Evolutionary conservation across 495 filamentous ascomycete species (phyloP).

Genomic region (Xylaria sp.): DNA sequence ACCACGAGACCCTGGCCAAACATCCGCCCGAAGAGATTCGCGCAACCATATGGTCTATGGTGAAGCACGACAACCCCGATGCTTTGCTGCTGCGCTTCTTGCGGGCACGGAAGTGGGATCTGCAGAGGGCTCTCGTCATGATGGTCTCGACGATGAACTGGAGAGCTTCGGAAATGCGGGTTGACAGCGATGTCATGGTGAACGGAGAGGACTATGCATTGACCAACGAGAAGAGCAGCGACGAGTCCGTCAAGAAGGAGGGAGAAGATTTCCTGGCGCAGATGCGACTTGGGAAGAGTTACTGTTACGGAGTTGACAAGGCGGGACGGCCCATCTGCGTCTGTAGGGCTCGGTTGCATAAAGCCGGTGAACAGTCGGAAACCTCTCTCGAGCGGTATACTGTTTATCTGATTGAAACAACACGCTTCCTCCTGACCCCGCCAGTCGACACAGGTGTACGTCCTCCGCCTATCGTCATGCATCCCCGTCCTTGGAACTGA

Average conservation of each 20-base stretch:
- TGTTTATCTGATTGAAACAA: conserved; percentile 93
- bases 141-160: conserved; percentile 92
- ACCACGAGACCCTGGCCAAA: conserved; percentile 76
- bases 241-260: conserved; percentile 65
- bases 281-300: conserved; percentile 92
- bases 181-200: conserved; percentile 84
- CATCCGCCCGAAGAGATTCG: conserved; percentile 80
- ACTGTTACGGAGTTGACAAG: conserved; percentile 86
- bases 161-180: conserved; percentile 79
- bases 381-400: conserved; percentile 85
- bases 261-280: conserved; percentile 86
- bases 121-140: conserved; percentile 93
- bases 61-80: conserved; percentile 95
- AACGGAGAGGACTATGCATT: conserved; percentile 75
- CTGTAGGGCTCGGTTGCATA: conserved; percentile 83
- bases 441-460: conserved; percentile 81
- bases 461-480: not conserved
- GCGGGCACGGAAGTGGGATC: conserved; percentile 94
- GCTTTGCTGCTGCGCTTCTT: conserved; percentile 86
- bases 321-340: conserved; percentile 86
- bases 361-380: conserved; percentile 80
- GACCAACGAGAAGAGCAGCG: conserved; percentile 62
- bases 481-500: conserved; percentile 58
- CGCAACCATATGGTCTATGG: conserved; percentile 89
- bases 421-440: conserved; percentile 76